Evolutionary conservation across 1,284 basidiomycete genomes (phyloP), one percentile per base, ranked within the genome.

Genomic region (Ganoderma leucocontextum): DNA sequence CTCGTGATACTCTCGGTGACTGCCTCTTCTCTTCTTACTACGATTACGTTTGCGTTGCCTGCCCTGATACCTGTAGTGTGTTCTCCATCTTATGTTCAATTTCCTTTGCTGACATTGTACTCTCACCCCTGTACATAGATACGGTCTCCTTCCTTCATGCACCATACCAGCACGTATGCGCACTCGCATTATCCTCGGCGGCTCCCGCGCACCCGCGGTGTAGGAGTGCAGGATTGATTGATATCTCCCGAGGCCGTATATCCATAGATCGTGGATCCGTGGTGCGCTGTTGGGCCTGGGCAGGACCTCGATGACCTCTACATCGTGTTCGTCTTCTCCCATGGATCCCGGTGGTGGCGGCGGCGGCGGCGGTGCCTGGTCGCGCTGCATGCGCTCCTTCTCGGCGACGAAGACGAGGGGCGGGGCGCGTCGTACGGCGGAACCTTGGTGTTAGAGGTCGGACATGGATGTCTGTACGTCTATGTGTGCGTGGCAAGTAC

Each of bases 91-190:
- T 58, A 4, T 57, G 25, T 60, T 38, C 64, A 29, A 38, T 38
- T 64, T 44, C 57, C 61, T 71, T 29, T 60, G 61, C 60, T 64
- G 65, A 67, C 65, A 66, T 6, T 72, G 70, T 72, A 69, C 67
- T 69, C 70, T 65, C 63, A 64, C 39, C 59, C 55, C 41, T 72
- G 68, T 72, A 72, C 66, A 72, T 72, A 72, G 70, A 72, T 65
- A 63, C 44, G 53, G 35, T 22, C 39, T 64, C 42, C 35, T 55
- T 42, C 36, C 53, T 59, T 58, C 69, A 69, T 71, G 67, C 66
- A 65, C 64, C 69, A 61, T 62, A 64, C 66, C 59, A 39, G 36
- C 29, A 47, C 63, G 42, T 70, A 69, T 66, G 68, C 61, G 63
- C 55, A 65, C 65, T 62, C 60, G 62, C 68, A 8, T 35, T 41